Conservation (phyloP, 1,284 basidiomycete species). For the Leccinum pachyderme region DNA sequence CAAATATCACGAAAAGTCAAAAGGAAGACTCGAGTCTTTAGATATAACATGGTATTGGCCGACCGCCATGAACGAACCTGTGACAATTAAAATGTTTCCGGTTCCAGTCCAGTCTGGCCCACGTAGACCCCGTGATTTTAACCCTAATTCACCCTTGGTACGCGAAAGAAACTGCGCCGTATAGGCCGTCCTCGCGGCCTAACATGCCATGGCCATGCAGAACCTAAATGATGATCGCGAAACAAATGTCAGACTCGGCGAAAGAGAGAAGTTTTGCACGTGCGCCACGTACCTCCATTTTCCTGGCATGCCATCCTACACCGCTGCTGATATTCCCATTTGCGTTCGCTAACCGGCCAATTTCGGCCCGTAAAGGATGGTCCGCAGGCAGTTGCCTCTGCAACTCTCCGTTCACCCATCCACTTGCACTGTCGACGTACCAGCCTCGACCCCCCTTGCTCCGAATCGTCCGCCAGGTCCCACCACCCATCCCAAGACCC, state of each 20-base stretch:
- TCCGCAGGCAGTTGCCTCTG: constrained; percentile 58
- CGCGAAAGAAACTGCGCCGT: constrained; percentile 91
- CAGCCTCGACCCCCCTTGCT: constrained; percentile 94
- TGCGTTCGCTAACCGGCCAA: constrained; percentile 73
- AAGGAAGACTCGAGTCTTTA: background rate
- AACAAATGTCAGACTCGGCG: constrained; percentile 4
- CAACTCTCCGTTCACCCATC: constrained; percentile 65
- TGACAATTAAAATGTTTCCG: background rate
- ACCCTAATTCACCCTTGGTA: constrained; percentile 70
- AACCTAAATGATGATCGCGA: constrained; percentile 42
- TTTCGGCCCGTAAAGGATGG: constrained; percentile 68
- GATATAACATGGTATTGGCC: background rate
- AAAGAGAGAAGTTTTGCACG: background rate
- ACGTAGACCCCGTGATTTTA: constrained; percentile 54
- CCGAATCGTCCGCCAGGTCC: constrained; percentile 82
- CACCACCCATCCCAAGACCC: constrained; percentile 72
- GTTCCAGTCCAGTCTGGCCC: background rate
- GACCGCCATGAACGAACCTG: background rate
- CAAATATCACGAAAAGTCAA: background rate
- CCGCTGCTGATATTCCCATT: constrained; percentile 89
- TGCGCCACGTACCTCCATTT: constrained; percentile 82
- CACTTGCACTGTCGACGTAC: constrained; percentile 89
- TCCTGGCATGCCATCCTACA: constrained; percentile 93
- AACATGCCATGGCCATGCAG: constrained; percentile 88
- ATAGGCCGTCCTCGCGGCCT: constrained; percentile 88